phyloP scores from a whole-genome alignment of 2,329 filamentous ascomycete genomes.

The Meredithiella fracta region DNA sequence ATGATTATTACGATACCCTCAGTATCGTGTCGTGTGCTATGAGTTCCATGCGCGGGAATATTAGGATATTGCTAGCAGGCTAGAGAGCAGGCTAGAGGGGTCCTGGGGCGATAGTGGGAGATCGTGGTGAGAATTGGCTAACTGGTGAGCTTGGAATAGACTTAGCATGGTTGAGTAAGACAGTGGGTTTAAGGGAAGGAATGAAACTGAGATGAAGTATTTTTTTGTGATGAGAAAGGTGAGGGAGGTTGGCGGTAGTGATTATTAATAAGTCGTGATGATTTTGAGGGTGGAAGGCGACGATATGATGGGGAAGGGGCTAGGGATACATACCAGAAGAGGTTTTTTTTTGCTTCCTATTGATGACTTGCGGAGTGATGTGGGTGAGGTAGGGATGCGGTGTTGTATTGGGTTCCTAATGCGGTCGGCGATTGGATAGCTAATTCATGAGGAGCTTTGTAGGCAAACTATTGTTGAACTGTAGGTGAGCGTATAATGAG shows the following conservation, averaged over 20 bases:
- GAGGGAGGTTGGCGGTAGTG: neutral
- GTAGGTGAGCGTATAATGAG: neutral
- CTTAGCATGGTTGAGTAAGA: neutral
- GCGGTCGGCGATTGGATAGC: neutral
- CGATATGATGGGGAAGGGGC: no score
- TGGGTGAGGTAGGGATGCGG: neutral
- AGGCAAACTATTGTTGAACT: neutral
- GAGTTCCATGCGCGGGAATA: neutral
- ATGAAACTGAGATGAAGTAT: neutral
- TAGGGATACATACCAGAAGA: no score
- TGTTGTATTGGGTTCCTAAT: neutral
- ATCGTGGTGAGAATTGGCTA: neutral
- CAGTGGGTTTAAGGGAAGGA: neutral
- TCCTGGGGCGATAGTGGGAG: neutral
- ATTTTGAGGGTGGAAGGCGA: no score
- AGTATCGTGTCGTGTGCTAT: neutral
- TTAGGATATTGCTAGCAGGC: neutral
- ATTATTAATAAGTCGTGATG: no score
- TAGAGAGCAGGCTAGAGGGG: no score
- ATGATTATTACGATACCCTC: neutral
- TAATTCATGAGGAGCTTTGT: neutral
- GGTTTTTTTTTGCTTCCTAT: no score
- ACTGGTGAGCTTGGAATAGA: neutral
- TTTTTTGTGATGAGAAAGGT: neutral
- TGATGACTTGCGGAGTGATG: no score